Evolutionary conservation across 2,329 filamentous ascomycete genomes (phyloP), one percentile per base, ranked within the genome.

Genomic region (Myriosclerotinia duriaeana): DNA sequence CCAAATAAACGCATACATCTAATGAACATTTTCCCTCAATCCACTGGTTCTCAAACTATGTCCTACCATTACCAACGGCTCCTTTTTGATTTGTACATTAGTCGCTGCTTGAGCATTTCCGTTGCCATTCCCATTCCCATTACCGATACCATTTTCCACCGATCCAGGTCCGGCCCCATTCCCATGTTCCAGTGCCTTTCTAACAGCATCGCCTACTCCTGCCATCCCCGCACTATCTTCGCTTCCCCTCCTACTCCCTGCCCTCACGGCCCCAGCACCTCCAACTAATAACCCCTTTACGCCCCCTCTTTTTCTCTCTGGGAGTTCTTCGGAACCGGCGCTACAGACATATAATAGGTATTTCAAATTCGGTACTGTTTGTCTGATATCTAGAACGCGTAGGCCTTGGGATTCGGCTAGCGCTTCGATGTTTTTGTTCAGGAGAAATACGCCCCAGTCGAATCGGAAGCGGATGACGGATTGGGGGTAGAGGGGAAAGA

Each of bases 401-500:
- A 97, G 80, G 0, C 89, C 89, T 71, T 93, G 88, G 1, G 83
- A 81, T 4, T 81, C 79, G 68, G 86, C 88, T 4, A 89, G 80
- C 0, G 82, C 79, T 72, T 98, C 93, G 66, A 99, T 93, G 75
- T 98, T 83, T 78, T 98, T 97, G 80, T 98, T 98, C 17, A 99
- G 84, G n/a, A 98, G 81, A 74, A 98, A 99, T 76, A 97, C 95
- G 14, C 84, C 95, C 77, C 98, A 99, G 73, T 98, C 94, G 77
- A 98, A 98, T 2, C 94, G 88, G 80, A 94, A 98, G 55, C 93
- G 87, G 0, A 92, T 87, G 2, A 86, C 84, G 74, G 85, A 84
- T 70, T 84, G n/a, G 80, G 90, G 78, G 77, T 93, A 93, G 0
- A 99, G 83, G 0, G 95, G 95, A 73, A 96, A 99, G 7, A 87